Evolutionary conservation across 768 basidiomycete genomes (phyloP).

Genomic region (Mycena belliarum): DNA sequence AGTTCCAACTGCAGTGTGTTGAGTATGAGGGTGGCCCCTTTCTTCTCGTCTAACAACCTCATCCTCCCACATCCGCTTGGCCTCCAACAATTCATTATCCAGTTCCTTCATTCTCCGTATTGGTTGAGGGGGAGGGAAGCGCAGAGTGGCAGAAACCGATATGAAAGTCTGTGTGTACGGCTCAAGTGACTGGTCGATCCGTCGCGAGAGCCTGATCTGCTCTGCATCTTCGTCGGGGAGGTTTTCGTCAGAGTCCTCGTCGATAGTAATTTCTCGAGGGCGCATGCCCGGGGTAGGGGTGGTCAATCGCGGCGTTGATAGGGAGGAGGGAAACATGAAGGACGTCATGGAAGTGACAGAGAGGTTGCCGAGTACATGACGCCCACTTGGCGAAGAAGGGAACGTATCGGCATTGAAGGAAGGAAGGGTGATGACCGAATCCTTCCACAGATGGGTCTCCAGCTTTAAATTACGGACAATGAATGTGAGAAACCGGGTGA

Average conservation of each 20-base stretch:
- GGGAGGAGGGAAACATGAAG: constrained; percentile 29
- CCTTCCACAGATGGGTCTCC: constrained; percentile 93
- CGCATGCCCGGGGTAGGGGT: constrained; percentile 29
- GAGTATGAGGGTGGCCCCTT: constrained; percentile 43
- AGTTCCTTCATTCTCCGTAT: constrained; percentile 86
- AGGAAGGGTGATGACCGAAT: constrained; percentile 77
- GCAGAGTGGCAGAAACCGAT: constrained; percentile 89
- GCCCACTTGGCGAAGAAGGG: constrained; percentile 42
- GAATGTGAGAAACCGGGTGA: constrained; percentile 89
- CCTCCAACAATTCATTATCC: constrained; percentile 70
- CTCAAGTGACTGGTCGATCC: constrained; percentile 80
- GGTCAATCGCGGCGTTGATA: constrained; percentile 31
- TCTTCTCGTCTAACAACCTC: constrained; percentile 81
- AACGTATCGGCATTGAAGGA: constrained; percentile 66
- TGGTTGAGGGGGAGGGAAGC: constrained; percentile 91
- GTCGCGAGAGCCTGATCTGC: constrained; percentile 64
- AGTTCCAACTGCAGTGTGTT: constrained; percentile 45
- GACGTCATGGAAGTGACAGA: constrained; percentile 27
- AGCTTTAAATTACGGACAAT: constrained; percentile 92
- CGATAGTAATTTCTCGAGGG: constrained; percentile 22
- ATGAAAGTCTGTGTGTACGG: constrained; percentile 87
- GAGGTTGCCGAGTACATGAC: constrained; percentile 20
- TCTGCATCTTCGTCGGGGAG: constrained; percentile 75
- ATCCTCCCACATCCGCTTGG: constrained; percentile 84
- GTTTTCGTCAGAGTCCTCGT: constrained; percentile 43